Evolutionary conservation across 2,329 filamentous ascomycete species (phyloP).

Genomic region (Incumbomyces lentus): DNA sequence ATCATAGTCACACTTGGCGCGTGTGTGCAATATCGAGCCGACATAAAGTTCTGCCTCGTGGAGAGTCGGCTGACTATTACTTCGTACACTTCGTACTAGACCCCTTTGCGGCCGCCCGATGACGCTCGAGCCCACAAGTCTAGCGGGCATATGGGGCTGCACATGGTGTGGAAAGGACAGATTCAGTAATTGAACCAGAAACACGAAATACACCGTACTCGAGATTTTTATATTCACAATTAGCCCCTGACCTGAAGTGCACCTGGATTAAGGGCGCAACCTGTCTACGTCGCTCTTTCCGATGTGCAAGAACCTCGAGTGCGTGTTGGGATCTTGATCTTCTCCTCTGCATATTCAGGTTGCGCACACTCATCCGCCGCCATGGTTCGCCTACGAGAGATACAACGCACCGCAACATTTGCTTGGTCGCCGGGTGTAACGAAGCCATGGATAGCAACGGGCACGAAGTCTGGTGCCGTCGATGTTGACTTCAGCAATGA

Average conservation of each 20-base stretch:
- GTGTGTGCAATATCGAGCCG: too few species aligned
- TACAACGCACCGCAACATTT: slow-evolving; percentile 91
- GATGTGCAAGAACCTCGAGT: background rate
- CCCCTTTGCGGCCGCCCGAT: background rate
- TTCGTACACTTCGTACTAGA: too few species aligned
- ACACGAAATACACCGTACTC: too few species aligned
- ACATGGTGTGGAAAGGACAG: slow-evolving; percentile 5
- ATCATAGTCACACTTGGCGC: too few species aligned
- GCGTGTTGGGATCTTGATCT: too few species aligned
- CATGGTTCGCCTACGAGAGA: slow-evolving; percentile 96
- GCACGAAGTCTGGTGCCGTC: slow-evolving; percentile 87
- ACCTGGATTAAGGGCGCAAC: background rate
- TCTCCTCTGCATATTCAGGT: background rate
- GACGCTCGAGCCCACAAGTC: slow-evolving; percentile 8
- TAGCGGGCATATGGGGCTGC: background rate
- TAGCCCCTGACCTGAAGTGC: too few species aligned
- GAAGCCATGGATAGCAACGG: slow-evolving; percentile 77
- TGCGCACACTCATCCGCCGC: slow-evolving; percentile 20
- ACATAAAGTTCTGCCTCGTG: too few species aligned
- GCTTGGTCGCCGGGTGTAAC: slow-evolving; percentile 81
- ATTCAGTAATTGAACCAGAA: too few species aligned
- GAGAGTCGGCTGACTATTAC: background rate
- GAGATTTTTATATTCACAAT: too few species aligned
- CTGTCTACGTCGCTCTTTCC: slow-evolving; percentile 1
- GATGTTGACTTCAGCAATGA: slow-evolving; percentile 97